Evolutionary conservation across 371 early-diverging fungal species (phyloP), one percentile per base, ranked within the genome.

Genomic region (Smittium mucronatum): DNA sequence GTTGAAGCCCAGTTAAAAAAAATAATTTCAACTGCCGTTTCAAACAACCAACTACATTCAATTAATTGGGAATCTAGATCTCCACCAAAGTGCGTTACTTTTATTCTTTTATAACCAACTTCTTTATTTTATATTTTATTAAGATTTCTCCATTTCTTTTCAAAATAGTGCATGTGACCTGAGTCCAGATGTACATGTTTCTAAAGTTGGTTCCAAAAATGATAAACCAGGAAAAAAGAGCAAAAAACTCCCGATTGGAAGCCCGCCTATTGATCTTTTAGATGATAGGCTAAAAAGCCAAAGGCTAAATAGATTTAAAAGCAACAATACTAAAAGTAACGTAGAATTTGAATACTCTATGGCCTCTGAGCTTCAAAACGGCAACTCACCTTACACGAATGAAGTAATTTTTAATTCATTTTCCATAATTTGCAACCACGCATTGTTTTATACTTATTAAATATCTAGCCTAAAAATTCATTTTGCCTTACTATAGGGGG

Each of bases 401-500:
- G 78, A 76, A 36, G 71, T 72, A 5, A 78, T 70, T 21, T 63
- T 69, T 60, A 70, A 64, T 63, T 69, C 64, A n/a, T n/a, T n/a
- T n/a, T n/a, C n/a, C n/a, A n/a, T n/a, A n/a, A n/a, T n/a, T n/a
- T n/a, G n/a, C n/a, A n/a, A n/a, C n/a, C n/a, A n/a, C n/a, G n/a
- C n/a, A n/a, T n/a, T n/a, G n/a, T n/a, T n/a, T n/a, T n/a, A n/a
- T n/a, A n/a, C n/a, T n/a, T n/a, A n/a, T n/a, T n/a, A n/a, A n/a
- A n/a, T n/a, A n/a, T n/a, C n/a, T n/a, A n/a, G n/a, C n/a, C n/a
- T n/a, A n/a, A n/a, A n/a, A n/a, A n/a, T n/a, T n/a, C n/a, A n/a
- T n/a, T n/a, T n/a, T n/a, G n/a, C n/a, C n/a, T n/a, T n/a, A 0
- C 57, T 70, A 34, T 69, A 81, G 71, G 91, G 90, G 70, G 89